Evolutionary conservation across 2,329 filamentous ascomycete species (phyloP).

Genomic region (Claviceps cyperi): DNA sequence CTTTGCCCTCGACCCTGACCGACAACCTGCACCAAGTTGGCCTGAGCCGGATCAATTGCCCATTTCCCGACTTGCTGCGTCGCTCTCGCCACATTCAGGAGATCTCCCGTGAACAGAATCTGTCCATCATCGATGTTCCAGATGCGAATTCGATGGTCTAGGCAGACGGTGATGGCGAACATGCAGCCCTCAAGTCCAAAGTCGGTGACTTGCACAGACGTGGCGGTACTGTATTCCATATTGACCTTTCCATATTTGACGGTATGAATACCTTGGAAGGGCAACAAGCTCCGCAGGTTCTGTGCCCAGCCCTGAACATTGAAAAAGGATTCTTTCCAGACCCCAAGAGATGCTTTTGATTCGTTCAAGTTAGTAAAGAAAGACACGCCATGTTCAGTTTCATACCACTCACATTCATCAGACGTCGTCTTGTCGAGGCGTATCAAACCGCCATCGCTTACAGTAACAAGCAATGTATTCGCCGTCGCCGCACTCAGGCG

Average conservation of each 20-base stretch:
- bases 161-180: constrained; percentile 63
- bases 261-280: constrained; percentile 50
- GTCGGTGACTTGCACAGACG: constrained; percentile 41
- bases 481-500: constrained; percentile 61
- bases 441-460: constrained; percentile 66
- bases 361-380: background rate
- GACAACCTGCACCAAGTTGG: constrained; percentile 61
- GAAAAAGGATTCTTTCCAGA: constrained; percentile 60
- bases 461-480: constrained; percentile 62
- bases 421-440: constrained; percentile 47
- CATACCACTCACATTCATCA: constrained; percentile 27
- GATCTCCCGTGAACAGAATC: constrained; percentile 61
- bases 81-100: constrained; percentile 53
- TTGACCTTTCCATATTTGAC: constrained; percentile 48
- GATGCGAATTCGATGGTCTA: constrained; percentile 78
- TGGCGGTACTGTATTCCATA: constrained; percentile 53
- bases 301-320: constrained; percentile 60
- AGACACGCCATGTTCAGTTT: background rate
- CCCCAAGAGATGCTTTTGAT: constrained; percentile 12
- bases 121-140: constrained; percentile 81
- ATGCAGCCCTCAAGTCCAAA: constrained; percentile 34
- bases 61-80: constrained; percentile 58
- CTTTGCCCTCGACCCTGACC: constrained; percentile 38
- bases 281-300: constrained; percentile 50
- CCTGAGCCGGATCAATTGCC: constrained; percentile 64